A percentile compares a stretch with the other conserved stretches of the same genome.
Conservation (phyloP, 441 rosid species). For the Kokia cookei region DNA sequence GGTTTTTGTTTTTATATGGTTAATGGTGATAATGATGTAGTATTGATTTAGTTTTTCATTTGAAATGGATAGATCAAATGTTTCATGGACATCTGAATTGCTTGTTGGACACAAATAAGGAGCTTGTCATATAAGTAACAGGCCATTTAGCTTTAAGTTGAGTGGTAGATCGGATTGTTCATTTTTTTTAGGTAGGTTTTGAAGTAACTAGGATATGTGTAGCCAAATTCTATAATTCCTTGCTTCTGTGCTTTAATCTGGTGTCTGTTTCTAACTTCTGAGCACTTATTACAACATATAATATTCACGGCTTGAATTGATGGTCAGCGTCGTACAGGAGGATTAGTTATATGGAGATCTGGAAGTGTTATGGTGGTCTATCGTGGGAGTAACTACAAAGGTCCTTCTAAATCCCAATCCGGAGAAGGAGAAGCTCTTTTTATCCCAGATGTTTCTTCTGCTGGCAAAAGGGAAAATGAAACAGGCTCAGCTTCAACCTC, state of each 20-base stretch:
- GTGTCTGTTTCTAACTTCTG: background rate
- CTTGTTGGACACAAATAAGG: background rate
- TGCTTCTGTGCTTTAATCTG: background rate
- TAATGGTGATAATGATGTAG: background rate
- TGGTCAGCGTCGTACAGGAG: slow-evolving; percentile 92
- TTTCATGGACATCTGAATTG: background rate
- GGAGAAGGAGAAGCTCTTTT: slow-evolving; percentile 48
- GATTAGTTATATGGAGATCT: slow-evolving; percentile 84
- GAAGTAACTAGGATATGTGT: background rate
- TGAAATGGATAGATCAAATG: background rate
- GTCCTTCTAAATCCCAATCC: slow-evolving; percentile 50
- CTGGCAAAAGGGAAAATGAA: slow-evolving; percentile 24
- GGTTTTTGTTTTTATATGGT: background rate
- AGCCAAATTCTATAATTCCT: background rate
- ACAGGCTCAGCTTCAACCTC: slow-evolving; percentile 19
- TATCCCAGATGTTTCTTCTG: slow-evolving; percentile 67
- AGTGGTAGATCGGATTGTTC: background rate
- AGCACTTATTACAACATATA: background rate
- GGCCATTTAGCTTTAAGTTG: background rate
- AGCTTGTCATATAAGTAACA: background rate
- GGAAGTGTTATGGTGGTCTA: slow-evolving; percentile 98
- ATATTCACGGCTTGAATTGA: slow-evolving; percentile 33
- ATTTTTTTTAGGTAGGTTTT: background rate
- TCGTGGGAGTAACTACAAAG: slow-evolving; percentile 70
- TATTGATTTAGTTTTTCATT: background rate